Percentiles rank a stretch among this genome's conserved stretches.
These are phyloP conservation scores for Ogataea saltuana DNA, from an alignment of 805 yeast genomes.

Conservation along the genomic window DNA sequence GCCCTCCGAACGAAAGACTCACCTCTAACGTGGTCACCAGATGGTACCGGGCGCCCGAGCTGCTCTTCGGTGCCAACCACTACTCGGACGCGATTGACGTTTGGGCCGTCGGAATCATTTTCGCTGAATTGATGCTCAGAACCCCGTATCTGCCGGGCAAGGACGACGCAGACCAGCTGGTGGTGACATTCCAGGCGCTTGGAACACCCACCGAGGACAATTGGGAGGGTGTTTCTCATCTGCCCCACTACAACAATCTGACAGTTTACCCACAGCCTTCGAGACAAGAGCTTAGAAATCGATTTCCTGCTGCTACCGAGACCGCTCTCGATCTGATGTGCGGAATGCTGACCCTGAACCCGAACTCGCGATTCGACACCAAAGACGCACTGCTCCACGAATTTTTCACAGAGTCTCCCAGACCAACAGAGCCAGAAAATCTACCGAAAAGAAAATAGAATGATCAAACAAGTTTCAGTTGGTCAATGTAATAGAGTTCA, in stretches of 20 bases:
- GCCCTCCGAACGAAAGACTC: constrained; percentile 71
- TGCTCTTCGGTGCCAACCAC: constrained; percentile 83
- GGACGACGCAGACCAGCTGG: constrained; percentile 86
- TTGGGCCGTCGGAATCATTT: constrained; percentile 96
- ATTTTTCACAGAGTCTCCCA: constrained; percentile 73
- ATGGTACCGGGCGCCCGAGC: constrained; percentile 97
- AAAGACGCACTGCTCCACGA: constrained; percentile 61
- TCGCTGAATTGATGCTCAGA: constrained; percentile 94
- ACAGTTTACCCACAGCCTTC: constrained; percentile 83
- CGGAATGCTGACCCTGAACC: constrained; percentile 74
- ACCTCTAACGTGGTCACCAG: constrained; percentile 95
- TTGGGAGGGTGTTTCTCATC: constrained; percentile 86
- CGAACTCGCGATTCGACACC: constrained; percentile 68
- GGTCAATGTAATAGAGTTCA: not conserved
- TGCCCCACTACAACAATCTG: constrained; percentile 75
- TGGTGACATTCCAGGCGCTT: constrained; percentile 89
- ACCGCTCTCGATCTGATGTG: constrained; percentile 74
- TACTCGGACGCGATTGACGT: constrained; percentile 88
- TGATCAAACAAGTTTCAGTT: not conserved
- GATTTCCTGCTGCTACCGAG: constrained; percentile 91
- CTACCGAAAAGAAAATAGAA: constrained; percentile 43
- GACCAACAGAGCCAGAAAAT: constrained; percentile 66
- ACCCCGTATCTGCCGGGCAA: constrained; percentile 94
- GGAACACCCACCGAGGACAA: constrained; percentile 93
- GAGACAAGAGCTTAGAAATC: constrained; percentile 70